Evolutionary conservation across 495 filamentous ascomycete species (phyloP).

Genomic region (Penicillium lagena): DNA sequence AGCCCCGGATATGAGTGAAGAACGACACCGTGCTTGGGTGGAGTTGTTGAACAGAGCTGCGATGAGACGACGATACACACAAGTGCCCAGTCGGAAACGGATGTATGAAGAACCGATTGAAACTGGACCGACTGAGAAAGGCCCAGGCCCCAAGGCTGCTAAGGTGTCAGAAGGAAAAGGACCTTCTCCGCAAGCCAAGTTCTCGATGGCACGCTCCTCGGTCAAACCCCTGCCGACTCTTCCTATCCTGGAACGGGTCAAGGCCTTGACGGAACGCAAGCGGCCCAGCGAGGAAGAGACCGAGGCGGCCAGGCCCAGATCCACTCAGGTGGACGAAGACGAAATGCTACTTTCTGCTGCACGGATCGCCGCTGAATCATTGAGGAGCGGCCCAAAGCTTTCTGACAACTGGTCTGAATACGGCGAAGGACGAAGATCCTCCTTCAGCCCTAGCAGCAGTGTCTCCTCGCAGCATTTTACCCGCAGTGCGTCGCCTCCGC

Average conservation of each 20-base stretch:
- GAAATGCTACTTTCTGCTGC: slow-evolving; percentile 36
- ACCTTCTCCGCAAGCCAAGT: slow-evolving; percentile 10
- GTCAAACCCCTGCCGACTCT: slow-evolving; percentile 31
- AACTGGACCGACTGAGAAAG: slow-evolving; percentile 4
- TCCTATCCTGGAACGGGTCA: slow-evolving; percentile 29
- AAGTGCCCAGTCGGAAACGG: slow-evolving; percentile 18
- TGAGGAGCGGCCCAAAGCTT: slow-evolving; percentile 31
- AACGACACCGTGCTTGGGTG: slow-evolving; percentile 14
- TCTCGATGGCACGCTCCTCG: slow-evolving; percentile 28
- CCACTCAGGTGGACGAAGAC: slow-evolving; percentile 34
- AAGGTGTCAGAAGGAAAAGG: slow-evolving; percentile 16
- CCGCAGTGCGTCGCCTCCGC: slow-evolving; percentile 27
- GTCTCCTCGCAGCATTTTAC: slow-evolving; percentile 11
- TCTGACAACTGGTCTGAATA: slow-evolving; percentile 18
- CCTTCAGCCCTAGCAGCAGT: slow-evolving; percentile 23
- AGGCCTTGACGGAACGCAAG: slow-evolving; percentile 22
- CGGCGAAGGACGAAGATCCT: slow-evolving; percentile 14
- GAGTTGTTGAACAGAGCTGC: slow-evolving; percentile 1
- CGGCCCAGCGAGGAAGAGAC: slow-evolving; percentile 11
- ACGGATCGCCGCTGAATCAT: slow-evolving; percentile 35
- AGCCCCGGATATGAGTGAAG: background rate
- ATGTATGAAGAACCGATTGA: slow-evolving; percentile 12
- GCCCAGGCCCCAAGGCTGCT: slow-evolving; percentile 13
- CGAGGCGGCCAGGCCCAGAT: slow-evolving; percentile 5
- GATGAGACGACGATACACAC: slow-evolving; percentile 11